Base-by-base conservation (phyloP, 768 basidiomycete genomes). In the Vararia minispora region DNA sequence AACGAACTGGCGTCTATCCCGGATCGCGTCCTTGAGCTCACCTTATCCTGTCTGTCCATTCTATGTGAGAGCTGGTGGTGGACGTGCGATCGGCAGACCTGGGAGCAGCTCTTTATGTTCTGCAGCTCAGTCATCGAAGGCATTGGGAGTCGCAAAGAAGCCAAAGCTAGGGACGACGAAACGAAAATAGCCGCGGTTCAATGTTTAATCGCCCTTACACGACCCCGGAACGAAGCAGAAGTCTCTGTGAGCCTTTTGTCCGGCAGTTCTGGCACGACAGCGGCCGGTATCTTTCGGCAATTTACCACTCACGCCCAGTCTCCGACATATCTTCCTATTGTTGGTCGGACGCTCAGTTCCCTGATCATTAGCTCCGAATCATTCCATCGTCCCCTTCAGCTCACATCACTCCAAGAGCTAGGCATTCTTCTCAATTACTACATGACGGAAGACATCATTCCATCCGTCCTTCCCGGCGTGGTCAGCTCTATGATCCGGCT, bases 91-190 rank as follows among this genome's bases (percentile, higher is more conserved):
- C 34, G 72, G 26, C 64, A 65, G 38, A 58, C 76, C 20, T 92
- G 90, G 90, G 79, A 83, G 52, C 89, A 95, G 51, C 61, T 90
- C 18, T 86, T 92, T 56, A 81, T 78, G 65, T 63, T 88, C 12
- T 80, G 68, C 45, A 71, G 73, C 25, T 71, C 79, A 12, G 64
- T 82, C 23, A 55, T 85, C 5, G 77, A 76, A 14, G 71, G 74
- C 11, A 60, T 81, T 7, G 80, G 77, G 39, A 66, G 63, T 17
- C 86, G 76, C 55, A 76, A 71, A n/a, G 83, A 78, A 52, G 69
- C 58, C 12, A 80, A 71, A 53, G 65, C 64, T 24, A 68, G 83
- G 32, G 79, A 81, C 44, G 89, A 94, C 35, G 90, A 95, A 56
- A 79, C 85, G 8, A 80, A 79, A 53, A 64, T 75, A 27, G 83